Evolutionary conservation across 2,329 filamentous ascomycete genomes (phyloP), one percentile per base, ranked within the genome.

Genomic region (Exserohilum turcica): DNA sequence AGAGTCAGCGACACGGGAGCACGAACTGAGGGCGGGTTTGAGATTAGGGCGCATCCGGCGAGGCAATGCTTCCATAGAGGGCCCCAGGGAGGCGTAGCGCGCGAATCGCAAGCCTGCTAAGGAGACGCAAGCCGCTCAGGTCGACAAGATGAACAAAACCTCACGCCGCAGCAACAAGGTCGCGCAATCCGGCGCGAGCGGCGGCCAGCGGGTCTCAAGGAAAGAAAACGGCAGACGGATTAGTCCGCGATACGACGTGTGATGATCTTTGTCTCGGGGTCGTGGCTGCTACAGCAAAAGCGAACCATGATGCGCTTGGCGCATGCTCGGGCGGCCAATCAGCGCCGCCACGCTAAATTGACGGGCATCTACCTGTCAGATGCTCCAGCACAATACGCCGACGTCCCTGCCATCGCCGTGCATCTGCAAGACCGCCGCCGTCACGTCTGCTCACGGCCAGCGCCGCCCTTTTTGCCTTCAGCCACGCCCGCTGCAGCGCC

Each of bases 231-330:
- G 33, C 42, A 49, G 65, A 61, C 58, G 46, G 42, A 58, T 60
- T 54, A 60, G 59, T 46, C 56, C 51, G 60, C 47, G 55, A 54
- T 55, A 49, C 53, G 60, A 53, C 52, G 64, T 66, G 65, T 68
- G 68, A 64, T 71, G 69, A 70, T 72, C 59, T 71, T 70, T 71
- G 68, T 70, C 65, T 67, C 64, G 63, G 60, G 63, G 54, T 65
- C 57, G 62, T 68, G 65, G 66, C 68, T 69, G 68, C 64, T 69
- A 48, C 55, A 64, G 64, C 62, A 69, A 68, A 66, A 64, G 62
- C 57, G 59, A 58, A 61, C 38, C 57, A 58, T 59, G 50, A 54
- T 38, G 51, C 48, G 48, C 64, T 65, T 70, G 65, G 65, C 66
- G 47, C 40, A 31, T 56, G 45, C 15, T 8, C 44, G 7, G 40